Evolutionary conservation across 257 asterid genomes (phyloP), one percentile per base, ranked within the genome.

Genomic region (Penstemon barbatus): DNA sequence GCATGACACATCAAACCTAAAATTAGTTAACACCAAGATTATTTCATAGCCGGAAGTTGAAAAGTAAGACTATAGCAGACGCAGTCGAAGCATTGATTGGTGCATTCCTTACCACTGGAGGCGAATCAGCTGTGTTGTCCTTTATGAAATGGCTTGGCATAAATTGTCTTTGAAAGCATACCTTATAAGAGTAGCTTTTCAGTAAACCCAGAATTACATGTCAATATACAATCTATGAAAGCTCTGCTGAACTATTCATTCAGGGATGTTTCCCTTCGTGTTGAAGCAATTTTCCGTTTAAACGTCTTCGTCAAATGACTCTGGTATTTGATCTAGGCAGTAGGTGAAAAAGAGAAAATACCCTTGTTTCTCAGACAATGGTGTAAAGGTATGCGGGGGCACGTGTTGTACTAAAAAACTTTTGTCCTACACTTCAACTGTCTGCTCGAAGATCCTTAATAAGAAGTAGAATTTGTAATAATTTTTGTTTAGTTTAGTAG

Each of bases 81-180:
- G 84, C 74, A 3, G 81, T 72, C 18, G 87, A 82, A 74, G 87
- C 87, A 41, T 67, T 82, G 10, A 77, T 79, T n/a, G 87, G 84
- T 25, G 87, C 80, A 52, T 82, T 67, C 43, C 77, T 82, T 37
- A 66, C 72, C 19, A 15, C 76, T 0, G 73, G 80, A 5, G 82
- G 87, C 1, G 77, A 79, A 63, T 9, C 6, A 25, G 75, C 74
- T 1, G 81, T 84, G 8, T 65, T 82, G 11, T 71, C 79, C 8
- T 79, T 76, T 43, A 71, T 82, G 84, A 18, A 65, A n/a, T 76
- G 82, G 87, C 71, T 82, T 51, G 81, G 84, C 15, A 41, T 82
- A 46, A 46, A 65, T 39, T 69, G 66, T 76, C 45, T 71, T 65
- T 6, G 52, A 18, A 1, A 40, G 44, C 56, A 42, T 57, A 60